A percentile compares a stretch with the other conserved stretches of the same genome.
Conservation (phyloP, 768 basidiomycete genomes). For the Tephrocybe sp. region DNA sequence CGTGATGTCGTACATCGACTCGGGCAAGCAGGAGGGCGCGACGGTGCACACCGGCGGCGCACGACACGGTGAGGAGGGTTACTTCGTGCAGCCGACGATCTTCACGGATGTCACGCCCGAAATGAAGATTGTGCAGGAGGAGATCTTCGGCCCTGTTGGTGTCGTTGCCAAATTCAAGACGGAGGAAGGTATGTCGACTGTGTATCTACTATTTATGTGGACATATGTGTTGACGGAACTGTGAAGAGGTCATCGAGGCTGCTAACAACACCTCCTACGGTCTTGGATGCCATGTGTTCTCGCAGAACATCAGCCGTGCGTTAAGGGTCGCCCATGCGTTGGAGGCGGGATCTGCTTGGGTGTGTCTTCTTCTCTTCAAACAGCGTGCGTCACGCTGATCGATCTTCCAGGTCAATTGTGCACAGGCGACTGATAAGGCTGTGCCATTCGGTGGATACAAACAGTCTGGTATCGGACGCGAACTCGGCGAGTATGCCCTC, state of each 20-base stretch:
- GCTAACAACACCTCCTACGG: slow-evolving; percentile 22
- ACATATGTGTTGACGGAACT: slow-evolving; percentile 26
- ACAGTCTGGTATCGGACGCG: slow-evolving; percentile 25
- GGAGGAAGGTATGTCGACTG: slow-evolving; percentile 34
- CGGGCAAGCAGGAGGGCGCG: slow-evolving; percentile 71
- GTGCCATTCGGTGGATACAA: slow-evolving; percentile 29
- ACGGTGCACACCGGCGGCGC: slow-evolving; percentile 60
- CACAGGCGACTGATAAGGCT: slow-evolving; percentile 9
- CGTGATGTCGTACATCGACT: slow-evolving; percentile 73
- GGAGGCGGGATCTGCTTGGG: slow-evolving; percentile 23
- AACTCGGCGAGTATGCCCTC: slow-evolving; percentile 27
- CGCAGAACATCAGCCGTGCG: slow-evolving; percentile 21
- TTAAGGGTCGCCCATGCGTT: slow-evolving; percentile 24
- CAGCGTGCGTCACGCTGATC: not conserved
- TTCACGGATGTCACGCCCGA: slow-evolving; percentile 61
- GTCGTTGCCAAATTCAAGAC: slow-evolving; percentile 70
- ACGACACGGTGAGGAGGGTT: slow-evolving; percentile 60
- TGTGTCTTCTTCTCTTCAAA: not conserved
- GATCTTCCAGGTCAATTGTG: slow-evolving; percentile 20
- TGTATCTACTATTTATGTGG: slow-evolving; percentile 4
- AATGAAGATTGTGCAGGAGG: slow-evolving; percentile 68
- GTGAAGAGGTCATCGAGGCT: slow-evolving; percentile 22
- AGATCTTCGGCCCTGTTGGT: slow-evolving; percentile 79
- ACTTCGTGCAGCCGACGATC: slow-evolving; percentile 62
- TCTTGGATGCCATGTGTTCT: slow-evolving; percentile 21